Evolutionary conservation across 2,329 filamentous ascomycete genomes (phyloP), one percentile per base, ranked within the genome.

Genomic region (Fusarium subglutinans): DNA sequence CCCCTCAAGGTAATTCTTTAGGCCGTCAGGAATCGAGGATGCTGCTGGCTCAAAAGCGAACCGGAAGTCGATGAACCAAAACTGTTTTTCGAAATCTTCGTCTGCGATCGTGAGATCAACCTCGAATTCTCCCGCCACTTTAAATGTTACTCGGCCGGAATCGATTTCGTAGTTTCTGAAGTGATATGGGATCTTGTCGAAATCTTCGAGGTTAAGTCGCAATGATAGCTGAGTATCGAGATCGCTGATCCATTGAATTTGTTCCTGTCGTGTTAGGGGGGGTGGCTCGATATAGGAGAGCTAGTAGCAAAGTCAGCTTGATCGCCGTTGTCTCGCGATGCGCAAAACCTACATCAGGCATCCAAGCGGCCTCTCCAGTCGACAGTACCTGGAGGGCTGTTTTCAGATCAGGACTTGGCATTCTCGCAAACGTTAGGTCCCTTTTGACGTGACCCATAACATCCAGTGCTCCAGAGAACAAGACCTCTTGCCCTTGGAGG

Each of bases 31-130:
- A 13, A 97, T 78, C 55, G 86, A 84, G 18, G 82, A 83, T 2
- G 93, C 88, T 1, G 91, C 87, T 3, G 96, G 96, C 14, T 86
- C 87, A 80, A 97, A 99, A 20, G 91, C 85, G 76, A 97, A 95
- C 67, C 95, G 90, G 77, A 98, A 91, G 81, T 98, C 95, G 70
- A 98, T 93, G 80, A 98, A 98, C 87, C 93, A 98, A 80, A 97
- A 97, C 77, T 97, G 95, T 61, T 93, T 92, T 38, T 91, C 87
- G 24, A 91, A 90, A 74, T 96, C 92, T 79, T 98, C 95, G 76
- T 95, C 93, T 24, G 93, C 94, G 72, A 98, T 93, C 2, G 95
- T 95, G 58, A 99, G 88, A 80, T 98, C 96, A 26, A 98, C 90
- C 81, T 98, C 96, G 77, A 98, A 98, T 81, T 98, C 96, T 60